phyloP scores from a whole-genome alignment of 1,139 yeast genomes.

The Diutina ranongensis region DNA sequence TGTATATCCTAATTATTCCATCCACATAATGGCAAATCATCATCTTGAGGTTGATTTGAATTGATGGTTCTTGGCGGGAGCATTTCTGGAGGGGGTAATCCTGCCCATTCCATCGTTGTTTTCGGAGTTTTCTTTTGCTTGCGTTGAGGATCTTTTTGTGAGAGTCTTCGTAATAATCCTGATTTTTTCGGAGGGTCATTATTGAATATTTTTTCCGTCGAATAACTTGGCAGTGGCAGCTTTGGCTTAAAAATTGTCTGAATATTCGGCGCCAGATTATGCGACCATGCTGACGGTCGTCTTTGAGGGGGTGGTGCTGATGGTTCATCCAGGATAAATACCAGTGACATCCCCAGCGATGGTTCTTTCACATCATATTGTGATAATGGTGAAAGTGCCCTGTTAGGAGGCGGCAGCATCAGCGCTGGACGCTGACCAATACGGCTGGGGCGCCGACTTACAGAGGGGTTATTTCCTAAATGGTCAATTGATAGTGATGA shows the following conservation, averaged over 20 bases:
- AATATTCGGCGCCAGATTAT: neutral
- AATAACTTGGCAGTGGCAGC: neutral
- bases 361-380: no score
- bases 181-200: neutral
- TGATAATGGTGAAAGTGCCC: no score
- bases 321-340: neutral
- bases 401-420: neutral
- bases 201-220: neutral
- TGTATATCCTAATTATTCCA: neutral
- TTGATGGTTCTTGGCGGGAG: neutral
- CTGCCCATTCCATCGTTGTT: constrained; percentile 4
- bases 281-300: neutral
- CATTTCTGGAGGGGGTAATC: neutral
- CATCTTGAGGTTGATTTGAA: neutral
- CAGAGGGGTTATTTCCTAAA: neutral
- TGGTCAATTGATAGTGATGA: no score
- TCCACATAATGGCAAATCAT: constrained; percentile 6
- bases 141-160: neutral
- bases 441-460: neutral
- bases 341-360: neutral
- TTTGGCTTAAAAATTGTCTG: neutral
- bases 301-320: neutral
- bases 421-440: neutral
- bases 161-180: neutral
- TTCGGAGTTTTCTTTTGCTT: neutral